phyloP scores from a whole-genome alignment of 352 stramenopile species.

The Phytopythium chamaehyphon region DNA sequence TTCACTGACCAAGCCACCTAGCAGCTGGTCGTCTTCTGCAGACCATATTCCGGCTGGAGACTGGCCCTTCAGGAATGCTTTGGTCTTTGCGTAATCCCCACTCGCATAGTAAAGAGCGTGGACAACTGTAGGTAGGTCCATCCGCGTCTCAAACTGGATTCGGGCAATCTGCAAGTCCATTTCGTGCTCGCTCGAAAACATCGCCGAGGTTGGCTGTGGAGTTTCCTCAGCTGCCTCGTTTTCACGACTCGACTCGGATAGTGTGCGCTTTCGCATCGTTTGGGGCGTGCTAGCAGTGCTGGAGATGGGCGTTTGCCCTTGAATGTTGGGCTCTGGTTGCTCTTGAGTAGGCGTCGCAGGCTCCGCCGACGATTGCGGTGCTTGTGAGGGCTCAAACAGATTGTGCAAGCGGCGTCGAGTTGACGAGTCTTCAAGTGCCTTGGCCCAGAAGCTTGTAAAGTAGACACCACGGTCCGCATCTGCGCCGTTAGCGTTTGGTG shows the following conservation, averaged over 20 bases:
- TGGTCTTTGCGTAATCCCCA: slow-evolving; percentile 23
- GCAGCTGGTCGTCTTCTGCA: slow-evolving; percentile 40
- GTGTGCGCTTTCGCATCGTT: neutral
- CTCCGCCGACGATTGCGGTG: neutral
- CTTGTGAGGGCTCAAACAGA: slow-evolving; percentile 11
- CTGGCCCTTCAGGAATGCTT: slow-evolving; percentile 26
- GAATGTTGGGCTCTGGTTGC: neutral
- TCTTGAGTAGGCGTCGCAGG: neutral
- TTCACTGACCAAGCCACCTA: slow-evolving; percentile 20
- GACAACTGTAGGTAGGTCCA: slow-evolving; percentile 18
- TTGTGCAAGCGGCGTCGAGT: slow-evolving; percentile 18
- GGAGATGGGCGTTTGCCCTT: neutral
- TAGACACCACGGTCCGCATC: slow-evolving; percentile 8
- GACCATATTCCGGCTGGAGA: slow-evolving; percentile 39
- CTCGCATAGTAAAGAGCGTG: slow-evolving; percentile 44
- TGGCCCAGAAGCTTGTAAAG: slow-evolving; percentile 19
- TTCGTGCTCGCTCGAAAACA: slow-evolving; percentile 20
- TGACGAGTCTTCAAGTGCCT: slow-evolving; percentile 5
- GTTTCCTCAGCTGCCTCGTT: neutral
- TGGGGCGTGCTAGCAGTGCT: neutral
- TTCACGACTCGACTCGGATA: neutral
- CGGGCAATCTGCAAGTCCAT: slow-evolving; percentile 21
- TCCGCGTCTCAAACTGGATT: slow-evolving; percentile 29
- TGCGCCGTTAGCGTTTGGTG: too few species aligned
- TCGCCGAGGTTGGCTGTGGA: neutral